Evolutionary conservation across 1,284 basidiomycete genomes (phyloP), one percentile per base, ranked within the genome.

Genomic region (Malassezia slooffiae): DNA sequence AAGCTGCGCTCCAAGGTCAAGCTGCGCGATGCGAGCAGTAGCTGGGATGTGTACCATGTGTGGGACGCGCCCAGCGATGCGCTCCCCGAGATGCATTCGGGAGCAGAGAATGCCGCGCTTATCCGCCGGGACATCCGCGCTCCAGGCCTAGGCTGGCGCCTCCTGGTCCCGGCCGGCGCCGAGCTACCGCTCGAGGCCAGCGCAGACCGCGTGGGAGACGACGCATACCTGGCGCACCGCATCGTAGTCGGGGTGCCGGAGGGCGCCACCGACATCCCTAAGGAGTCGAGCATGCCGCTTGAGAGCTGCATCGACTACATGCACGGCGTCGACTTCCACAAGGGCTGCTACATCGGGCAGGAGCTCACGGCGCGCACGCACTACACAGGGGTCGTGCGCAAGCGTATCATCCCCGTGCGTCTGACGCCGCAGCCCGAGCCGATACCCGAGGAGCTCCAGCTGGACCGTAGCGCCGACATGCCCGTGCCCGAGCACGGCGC

Each of bases 341-440:
- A 99, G 72, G 93, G 93, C 5, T 99, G 93, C 70, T 97, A 96
- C 65, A 81, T 97, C 2, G 93, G 93, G 3, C 93, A 99, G 74
- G 93, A 97, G 63, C 74, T 97, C 30, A 96, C 91, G 0, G 90
- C 95, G 2, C 79, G 93, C 22, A 96, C 91, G 17, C 91, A 93
- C 69, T 88, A 95, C 67, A 95, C 85, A 1, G 93, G 93, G 6
- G 78, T 85, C 12, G 75, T 95, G 20, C 77, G 93, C 45, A 97
- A 97, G 71, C 80, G 93, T 15, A 82, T 91, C 34, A 72, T 91
- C 7, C 89, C 90, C 3, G 77, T 95, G 1, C 19, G 30, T 2
- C 39, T 69, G 31, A 5, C 27, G 8, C 35, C 38, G 3, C 13
- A 20, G 3, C 17, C 38, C 5, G 12, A 11, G 2, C 20, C 41